Conservation (phyloP, 495 filamentous ascomycete species). For the Amphirosellinia nigrospora region DNA sequence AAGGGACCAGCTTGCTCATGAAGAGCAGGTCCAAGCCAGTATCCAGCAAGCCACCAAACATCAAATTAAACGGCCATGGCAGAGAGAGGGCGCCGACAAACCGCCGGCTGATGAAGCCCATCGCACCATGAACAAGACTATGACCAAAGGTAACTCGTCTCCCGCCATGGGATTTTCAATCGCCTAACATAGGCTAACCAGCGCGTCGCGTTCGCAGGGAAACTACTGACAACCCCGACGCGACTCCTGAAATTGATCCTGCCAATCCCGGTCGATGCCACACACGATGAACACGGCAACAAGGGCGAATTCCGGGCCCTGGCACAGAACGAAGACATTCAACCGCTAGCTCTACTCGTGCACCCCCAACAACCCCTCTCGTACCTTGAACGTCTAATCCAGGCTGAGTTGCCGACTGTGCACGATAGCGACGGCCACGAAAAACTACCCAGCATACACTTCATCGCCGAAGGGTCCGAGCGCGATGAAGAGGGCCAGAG, state of each 20-base stretch:
- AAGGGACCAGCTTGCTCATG: constrained; percentile 45
- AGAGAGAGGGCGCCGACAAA: constrained; percentile 67
- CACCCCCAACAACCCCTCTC: constrained; percentile 94
- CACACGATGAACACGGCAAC: constrained; percentile 52
- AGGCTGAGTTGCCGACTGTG: constrained; percentile 83
- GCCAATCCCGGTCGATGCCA: constrained; percentile 70
- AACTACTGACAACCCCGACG: constrained; percentile 88
- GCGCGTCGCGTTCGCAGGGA: constrained; percentile 61
- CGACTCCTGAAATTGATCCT: constrained; percentile 88
- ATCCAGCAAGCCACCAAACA: constrained; percentile 40
- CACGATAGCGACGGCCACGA: constrained; percentile 61
- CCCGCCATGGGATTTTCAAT: not conserved
- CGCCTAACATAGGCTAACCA: not conserved
- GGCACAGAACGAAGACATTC: constrained; percentile 64
- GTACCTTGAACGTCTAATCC: constrained; percentile 88
- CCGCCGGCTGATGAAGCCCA: constrained; percentile 55
- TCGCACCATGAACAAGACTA: constrained; percentile 51
- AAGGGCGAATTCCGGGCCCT: constrained; percentile 47
- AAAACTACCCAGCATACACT: constrained; percentile 76
- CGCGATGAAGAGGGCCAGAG: constrained; percentile 56
- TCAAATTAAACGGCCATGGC: constrained; percentile 65
- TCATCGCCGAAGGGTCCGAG: constrained; percentile 77
- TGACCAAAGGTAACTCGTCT: constrained; percentile 64
- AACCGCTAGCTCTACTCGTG: constrained; percentile 85
- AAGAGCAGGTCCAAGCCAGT: constrained; percentile 44